Evolutionary conservation across 345 rosid species (phyloP), one percentile per base, ranked within the genome.

Genomic region (Pistacia vera): DNA sequence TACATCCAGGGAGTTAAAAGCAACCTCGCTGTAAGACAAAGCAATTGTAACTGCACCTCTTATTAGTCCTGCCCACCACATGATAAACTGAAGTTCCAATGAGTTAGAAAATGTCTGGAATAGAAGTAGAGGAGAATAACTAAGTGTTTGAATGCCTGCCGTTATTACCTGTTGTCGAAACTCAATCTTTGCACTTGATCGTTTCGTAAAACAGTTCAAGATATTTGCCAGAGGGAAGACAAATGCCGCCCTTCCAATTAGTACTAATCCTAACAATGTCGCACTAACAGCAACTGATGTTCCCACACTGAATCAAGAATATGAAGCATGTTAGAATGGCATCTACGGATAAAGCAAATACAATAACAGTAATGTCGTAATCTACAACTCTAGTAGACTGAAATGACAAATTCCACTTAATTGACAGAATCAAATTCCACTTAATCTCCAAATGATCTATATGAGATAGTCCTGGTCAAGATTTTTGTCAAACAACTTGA

Each of bases 1-100:
- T n/a, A n/a, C 58, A 51, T 5, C 20, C 28, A 6, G 22, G 57
- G 16, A 41, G 13, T 20, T 3, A 55, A 30, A 30, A 48, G 20
- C 63, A 63, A 86, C 93, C 89, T 87, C 70, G 49, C 85, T 86
- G 56, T 81, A 91, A 35, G 94, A 88, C 70, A 91, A 74, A 36
- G 97, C 97, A 73, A 88, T 81, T 0, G 97, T 88, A 33, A 91
- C 91, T 12, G 97, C 93, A 61, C 97, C 93, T 88, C 97, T 84
- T 90, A 90, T 83, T 12, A 91, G 81, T 77, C 94, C 97, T 51
- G 97, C 94, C 90, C 94, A 91, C 97, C 94, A 90, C 81, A 88
- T 88, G 67, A 88, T 83, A 73, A 90, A 87, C 97, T 91, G 87
- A 74, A 59, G 41, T 75, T 77, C 67, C 30, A 70, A 72, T 41